Conservation (phyloP, 2,329 filamentous ascomycete genomes). For the Ophiostoma populinum region DNA sequence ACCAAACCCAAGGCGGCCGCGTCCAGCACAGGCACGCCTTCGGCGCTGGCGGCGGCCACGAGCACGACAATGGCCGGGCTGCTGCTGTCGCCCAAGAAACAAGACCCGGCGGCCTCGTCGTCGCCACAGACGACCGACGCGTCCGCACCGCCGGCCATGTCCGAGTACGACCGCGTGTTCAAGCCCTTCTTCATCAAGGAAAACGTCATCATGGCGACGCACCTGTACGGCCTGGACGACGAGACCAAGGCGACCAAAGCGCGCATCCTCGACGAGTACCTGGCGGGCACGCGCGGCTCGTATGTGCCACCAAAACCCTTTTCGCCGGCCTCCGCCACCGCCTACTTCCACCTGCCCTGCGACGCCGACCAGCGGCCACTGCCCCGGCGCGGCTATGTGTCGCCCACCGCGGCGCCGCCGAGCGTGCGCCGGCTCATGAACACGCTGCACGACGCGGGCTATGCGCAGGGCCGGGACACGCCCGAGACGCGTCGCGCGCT, state of each 20-base stretch:
- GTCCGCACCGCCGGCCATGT: slow-evolving; percentile 14
- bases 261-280: slow-evolving; percentile 32
- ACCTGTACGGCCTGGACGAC: slow-evolving; percentile 38
- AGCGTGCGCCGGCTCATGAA: slow-evolving; percentile 46
- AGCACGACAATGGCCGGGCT: neutral
- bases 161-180: slow-evolving; percentile 54
- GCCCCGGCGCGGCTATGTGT: slow-evolving; percentile 10
- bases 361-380: slow-evolving; percentile 12
- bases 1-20: slow-evolving; percentile 12
- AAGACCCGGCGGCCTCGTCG: too few species aligned
- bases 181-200: slow-evolving; percentile 65
- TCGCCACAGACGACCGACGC: too few species aligned
- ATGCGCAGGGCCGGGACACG: slow-evolving; percentile 16
- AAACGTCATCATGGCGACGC: slow-evolving; percentile 51
- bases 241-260: slow-evolving; percentile 35
- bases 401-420: slow-evolving; percentile 12
- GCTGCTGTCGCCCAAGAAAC: too few species aligned
- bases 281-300: slow-evolving; percentile 29
- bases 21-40: neutral
- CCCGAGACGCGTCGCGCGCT: slow-evolving; percentile 21
- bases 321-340: slow-evolving; percentile 18
- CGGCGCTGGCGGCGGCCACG: slow-evolving; percentile 1
- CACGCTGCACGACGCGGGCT: slow-evolving; percentile 14
- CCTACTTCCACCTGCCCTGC: slow-evolving; percentile 28
- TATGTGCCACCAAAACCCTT: slow-evolving; percentile 23